Evolutionary conservation across 495 filamentous ascomycete genomes (phyloP).

Genomic region (Cenococcum geophilum): DNA sequence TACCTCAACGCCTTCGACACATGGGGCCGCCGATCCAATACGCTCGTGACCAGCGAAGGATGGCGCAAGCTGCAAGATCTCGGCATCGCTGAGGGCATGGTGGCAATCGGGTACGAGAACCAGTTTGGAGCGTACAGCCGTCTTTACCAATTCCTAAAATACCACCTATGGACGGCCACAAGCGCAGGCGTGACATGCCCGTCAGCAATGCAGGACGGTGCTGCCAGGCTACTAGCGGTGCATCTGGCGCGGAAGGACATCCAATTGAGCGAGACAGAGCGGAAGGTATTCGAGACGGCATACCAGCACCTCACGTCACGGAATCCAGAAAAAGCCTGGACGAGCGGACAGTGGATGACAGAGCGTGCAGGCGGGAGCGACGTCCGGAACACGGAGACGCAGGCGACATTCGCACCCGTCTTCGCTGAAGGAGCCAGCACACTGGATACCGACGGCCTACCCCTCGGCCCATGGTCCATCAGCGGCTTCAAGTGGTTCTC

Average conservation of each 20-base stretch:
- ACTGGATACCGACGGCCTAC: conserved; percentile 37
- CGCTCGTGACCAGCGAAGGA: conserved; percentile 50
- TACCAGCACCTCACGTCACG: conserved; percentile 50
- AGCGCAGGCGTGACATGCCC: conserved; percentile 61
- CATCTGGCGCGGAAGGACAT: conserved; percentile 41
- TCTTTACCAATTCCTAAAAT: conserved; percentile 50
- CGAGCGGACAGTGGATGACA: conserved; percentile 82
- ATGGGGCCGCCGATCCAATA: conserved; percentile 42
- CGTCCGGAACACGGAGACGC: conserved; percentile 64
- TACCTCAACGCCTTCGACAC: conserved; percentile 46
- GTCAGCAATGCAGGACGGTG: conserved; percentile 65
- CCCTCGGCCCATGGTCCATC: conserved; percentile 55
- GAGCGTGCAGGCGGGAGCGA: conserved; percentile 71
- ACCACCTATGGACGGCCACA: conserved; percentile 60
- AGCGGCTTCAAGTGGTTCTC: conserved; percentile 76
- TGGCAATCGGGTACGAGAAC: conserved; percentile 51
- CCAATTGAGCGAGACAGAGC: conserved; percentile 22
- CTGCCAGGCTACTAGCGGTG: conserved; percentile 53
- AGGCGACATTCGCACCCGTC: conserved; percentile 41
- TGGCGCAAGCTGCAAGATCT: conserved; percentile 52
- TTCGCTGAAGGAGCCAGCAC: conserved; percentile 12
- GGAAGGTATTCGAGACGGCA: conserved; percentile 47
- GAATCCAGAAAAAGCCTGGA: conserved; percentile 58
- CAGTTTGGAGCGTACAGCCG: conserved; percentile 45
- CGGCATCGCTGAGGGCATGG: conserved; percentile 49